These are phyloP conservation scores for Leishmania gerbilli DNA, from an alignment of 208 protist species.

Conservation along the genomic window DNA sequence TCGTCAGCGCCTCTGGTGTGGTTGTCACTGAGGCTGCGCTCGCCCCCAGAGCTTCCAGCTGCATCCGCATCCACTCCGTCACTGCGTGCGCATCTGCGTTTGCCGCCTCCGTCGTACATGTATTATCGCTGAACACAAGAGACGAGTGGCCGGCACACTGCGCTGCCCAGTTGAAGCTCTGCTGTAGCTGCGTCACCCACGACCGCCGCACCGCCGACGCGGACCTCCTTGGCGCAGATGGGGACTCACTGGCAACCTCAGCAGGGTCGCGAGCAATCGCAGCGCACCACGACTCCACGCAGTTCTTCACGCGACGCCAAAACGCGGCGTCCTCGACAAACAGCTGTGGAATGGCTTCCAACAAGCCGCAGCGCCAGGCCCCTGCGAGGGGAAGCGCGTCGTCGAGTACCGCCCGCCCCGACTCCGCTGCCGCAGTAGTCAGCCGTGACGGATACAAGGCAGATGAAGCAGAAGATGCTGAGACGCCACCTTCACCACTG, in stretches of 20 bases:
- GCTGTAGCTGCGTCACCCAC: conserved; percentile 34
- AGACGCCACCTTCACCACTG: not conserved
- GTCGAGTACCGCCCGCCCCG: not conserved
- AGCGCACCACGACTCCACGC: conserved; percentile 30
- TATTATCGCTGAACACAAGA: conserved; percentile 28
- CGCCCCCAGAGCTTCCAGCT: not conserved
- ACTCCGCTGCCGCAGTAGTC: not conserved
- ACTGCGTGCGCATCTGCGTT: not conserved
- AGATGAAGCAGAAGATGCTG: not conserved
- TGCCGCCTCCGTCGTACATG: not conserved
- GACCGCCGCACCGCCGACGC: not conserved
- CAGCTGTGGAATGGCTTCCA: conserved; percentile 45
- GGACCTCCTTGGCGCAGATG: not conserved
- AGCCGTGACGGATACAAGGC: not conserved
- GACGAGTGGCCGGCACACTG: conserved; percentile 44
- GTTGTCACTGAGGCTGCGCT: not conserved
- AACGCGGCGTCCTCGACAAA: conserved; percentile 45
- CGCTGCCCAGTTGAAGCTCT: conserved; percentile 66
- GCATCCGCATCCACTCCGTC: conserved; percentile 4
- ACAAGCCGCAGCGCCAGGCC: conserved; percentile 31
- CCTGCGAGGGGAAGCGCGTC: conserved; percentile 4
- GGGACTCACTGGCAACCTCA: not conserved
- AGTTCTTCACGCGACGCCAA: conserved; percentile 36
- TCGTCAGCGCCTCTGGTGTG: not conserved
- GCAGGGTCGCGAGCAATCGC: not conserved